Percentiles rank a stretch among this genome's conserved stretches.
Evolutionary conservation across 179 eudicot genomes (phyloP).

Genomic region (Gypsophila paniculata): DNA sequence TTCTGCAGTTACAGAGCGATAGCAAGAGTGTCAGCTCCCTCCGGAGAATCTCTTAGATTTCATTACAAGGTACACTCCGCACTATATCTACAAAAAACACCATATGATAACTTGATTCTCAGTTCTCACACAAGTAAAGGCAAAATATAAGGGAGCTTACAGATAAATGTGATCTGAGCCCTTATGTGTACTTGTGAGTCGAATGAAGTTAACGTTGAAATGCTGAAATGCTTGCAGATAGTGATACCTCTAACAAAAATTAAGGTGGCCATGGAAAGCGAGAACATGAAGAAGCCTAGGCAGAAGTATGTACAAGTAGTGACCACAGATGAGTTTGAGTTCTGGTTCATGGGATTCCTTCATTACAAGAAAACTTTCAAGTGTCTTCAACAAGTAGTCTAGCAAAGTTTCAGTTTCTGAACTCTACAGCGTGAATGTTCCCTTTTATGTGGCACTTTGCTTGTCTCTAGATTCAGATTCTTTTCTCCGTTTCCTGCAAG

Average conservation of each 20-base stretch:
- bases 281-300: constrained; percentile 35
- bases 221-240: constrained; percentile 21
- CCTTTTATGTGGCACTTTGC: neutral
- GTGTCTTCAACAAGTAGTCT: constrained; percentile 28
- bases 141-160: too few relatives aligned
- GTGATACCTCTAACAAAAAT: constrained; percentile 45
- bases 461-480: neutral
- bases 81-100: neutral
- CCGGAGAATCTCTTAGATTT: constrained; percentile 26
- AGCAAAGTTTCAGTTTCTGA: neutral
- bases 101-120: too few relatives aligned
- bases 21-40: constrained; percentile 21
- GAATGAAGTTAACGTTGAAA: neutral
- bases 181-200: neutral
- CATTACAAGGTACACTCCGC: constrained; percentile 26
- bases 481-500: constrained; percentile 2
- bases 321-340: constrained; percentile 54
- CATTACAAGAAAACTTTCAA: constrained; percentile 44
- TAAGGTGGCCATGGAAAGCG: constrained; percentile 30
- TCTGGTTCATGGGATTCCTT: constrained; percentile 60
- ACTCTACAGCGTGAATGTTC: constrained; percentile 27
- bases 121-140: too few relatives aligned
- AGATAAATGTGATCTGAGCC: too few relatives aligned
- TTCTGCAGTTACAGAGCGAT: constrained; percentile 34
- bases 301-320: constrained; percentile 52